phyloP scores from a whole-genome alignment of 2,329 filamentous ascomycete species.

The Salinomyces thailandicus region DNA sequence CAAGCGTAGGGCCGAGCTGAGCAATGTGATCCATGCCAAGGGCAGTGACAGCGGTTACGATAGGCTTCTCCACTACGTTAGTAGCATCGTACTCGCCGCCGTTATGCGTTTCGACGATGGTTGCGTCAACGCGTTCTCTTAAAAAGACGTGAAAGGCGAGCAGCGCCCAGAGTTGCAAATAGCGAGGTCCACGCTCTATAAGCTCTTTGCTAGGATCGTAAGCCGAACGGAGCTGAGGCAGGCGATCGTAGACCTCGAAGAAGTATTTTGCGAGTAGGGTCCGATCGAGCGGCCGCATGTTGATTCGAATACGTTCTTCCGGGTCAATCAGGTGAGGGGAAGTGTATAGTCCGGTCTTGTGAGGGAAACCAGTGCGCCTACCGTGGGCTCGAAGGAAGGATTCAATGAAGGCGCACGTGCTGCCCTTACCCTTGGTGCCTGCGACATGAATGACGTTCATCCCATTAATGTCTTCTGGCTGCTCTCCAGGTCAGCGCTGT shows the following conservation, averaged over 20 bases:
- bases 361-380: slow-evolving; percentile 30
- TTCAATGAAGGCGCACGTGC: slow-evolving; percentile 70
- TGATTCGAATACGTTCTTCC: slow-evolving; percentile 71
- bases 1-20: slow-evolving; percentile 65
- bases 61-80: slow-evolving; percentile 64
- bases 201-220: slow-evolving; percentile 56
- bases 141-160: slow-evolving; percentile 77
- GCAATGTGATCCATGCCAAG: slow-evolving; percentile 74
- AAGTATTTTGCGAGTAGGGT: slow-evolving; percentile 64
- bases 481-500: background rate
- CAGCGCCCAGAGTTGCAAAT: slow-evolving; percentile 80
- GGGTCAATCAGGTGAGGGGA: slow-evolving; percentile 75
- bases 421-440: slow-evolving; percentile 90
- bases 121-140: slow-evolving; percentile 61
- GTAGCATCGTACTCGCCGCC: slow-evolving; percentile 88
- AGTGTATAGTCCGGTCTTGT: slow-evolving; percentile 61
- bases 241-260: slow-evolving; percentile 67
- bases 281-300: slow-evolving; percentile 57
- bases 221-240: slow-evolving; percentile 26
- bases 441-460: slow-evolving; percentile 61
- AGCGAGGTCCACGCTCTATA: slow-evolving; percentile 30
- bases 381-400: slow-evolving; percentile 52
- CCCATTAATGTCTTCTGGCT: slow-evolving; percentile 12
- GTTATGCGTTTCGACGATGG: slow-evolving; percentile 82
- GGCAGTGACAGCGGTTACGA: slow-evolving; percentile 63